Evolutionary conservation across 1,284 basidiomycete genomes (phyloP).

Genomic region (Pterulicium gracile): DNA sequence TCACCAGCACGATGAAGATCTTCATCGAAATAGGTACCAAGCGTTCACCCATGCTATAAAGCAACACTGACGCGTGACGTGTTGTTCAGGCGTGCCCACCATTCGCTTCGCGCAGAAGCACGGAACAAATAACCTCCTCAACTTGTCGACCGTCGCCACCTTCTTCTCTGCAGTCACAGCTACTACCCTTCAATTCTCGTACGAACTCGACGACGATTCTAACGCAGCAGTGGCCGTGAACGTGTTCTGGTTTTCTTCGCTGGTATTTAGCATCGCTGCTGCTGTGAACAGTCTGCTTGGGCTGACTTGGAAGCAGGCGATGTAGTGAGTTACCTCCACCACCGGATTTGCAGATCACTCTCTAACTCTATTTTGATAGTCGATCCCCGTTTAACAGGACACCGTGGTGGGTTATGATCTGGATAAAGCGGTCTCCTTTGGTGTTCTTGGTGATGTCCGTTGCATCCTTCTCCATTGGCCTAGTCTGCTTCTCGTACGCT

Average conservation of each 20-base stretch:
- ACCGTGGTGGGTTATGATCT: constrained; percentile 74
- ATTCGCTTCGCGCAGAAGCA: constrained; percentile 69
- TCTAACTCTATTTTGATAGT: constrained; percentile 12
- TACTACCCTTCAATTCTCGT: constrained; percentile 65
- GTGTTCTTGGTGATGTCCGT: constrained; percentile 66
- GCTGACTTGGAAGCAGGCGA: constrained; percentile 67
- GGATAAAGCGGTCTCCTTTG: constrained; percentile 70
- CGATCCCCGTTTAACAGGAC: constrained; percentile 47
- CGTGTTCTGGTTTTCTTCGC: constrained; percentile 60
- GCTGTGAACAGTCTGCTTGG: constrained; percentile 66
- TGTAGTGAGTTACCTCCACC: constrained; percentile 49
- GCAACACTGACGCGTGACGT: constrained; percentile 4
- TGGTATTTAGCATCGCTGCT: constrained; percentile 68
- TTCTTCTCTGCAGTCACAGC: constrained; percentile 28
- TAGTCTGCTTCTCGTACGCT: constrained; percentile 57
- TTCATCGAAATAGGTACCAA: constrained; percentile 58
- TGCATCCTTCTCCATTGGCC: constrained; percentile 59
- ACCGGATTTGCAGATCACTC: constrained; percentile 10
- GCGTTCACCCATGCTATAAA: constrained; percentile 1
- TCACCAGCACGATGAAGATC: constrained; percentile 50
- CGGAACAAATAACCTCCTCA: constrained; percentile 55
- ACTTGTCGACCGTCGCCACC: constrained; percentile 64
- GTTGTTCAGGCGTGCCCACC: constrained; percentile 51
- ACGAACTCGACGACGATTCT: constrained; percentile 20
- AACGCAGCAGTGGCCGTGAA: constrained; percentile 41